Base-by-base conservation (phyloP, 768 basidiomycete species). In the Termitomyces sp. region DNA sequence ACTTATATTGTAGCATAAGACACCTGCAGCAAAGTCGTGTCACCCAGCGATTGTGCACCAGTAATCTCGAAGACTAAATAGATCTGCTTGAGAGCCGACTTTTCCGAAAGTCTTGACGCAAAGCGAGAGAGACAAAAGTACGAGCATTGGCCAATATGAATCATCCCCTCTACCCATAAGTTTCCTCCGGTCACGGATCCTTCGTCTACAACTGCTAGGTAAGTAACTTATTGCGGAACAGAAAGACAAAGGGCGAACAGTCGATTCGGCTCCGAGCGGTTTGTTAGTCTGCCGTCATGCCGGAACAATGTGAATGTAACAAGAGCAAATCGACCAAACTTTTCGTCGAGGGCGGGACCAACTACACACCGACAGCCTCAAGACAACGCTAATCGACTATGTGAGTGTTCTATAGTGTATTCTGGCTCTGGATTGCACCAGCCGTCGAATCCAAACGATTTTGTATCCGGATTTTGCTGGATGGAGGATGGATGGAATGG, bases 311-410 rank as follows among this genome's bases (percentile, higher is more conserved):
- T n/a, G 32, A 61, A n/a, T 26, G 4, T 22, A 62, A 64, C 55
- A 62, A n/a, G 47, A n/a, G 16, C 57, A 65, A 63, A 65, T 24
- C 62, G 22, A 16, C 26, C 12, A 47, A 62, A 62, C 53, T 50
- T 60, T 62, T 49, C 34, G 20, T 53, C 32, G 29, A 51, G 37
- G 32, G 32, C 22, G 43, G 59, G 53, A 61, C 48, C 32, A 14
- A 34, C 6, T n/a, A n/a, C n/a, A 22, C 43, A 27, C 43, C 51
- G 50, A 57, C 60, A 56, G 53, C 71, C 69, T 71, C 73, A 74
- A 73, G 69, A 72, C 67, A 70, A 59, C 67, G 63, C 62, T 61
- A 68, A 65, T 64, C 69, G 63, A 61, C 69, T 69, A 71, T 42
- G 73, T 74, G 66, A 74, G 73, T 74, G 43, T 46, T 44, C 53